Evolutionary conservation across 768 basidiomycete species (phyloP), one percentile per base, ranked within the genome.

Genomic region (Suillus plorans): DNA sequence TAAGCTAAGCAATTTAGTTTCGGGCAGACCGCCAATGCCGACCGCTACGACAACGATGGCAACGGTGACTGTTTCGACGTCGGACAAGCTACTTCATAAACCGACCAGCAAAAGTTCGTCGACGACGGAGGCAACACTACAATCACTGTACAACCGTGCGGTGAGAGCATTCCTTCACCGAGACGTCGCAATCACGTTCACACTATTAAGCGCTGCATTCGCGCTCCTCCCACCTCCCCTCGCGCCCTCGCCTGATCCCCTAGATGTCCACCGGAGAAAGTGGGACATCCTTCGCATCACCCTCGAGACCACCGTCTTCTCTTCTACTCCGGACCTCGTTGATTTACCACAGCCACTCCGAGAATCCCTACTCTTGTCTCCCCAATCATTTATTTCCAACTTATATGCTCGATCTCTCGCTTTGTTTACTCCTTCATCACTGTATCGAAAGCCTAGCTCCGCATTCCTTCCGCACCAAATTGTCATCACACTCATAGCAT

Each of bases 201-300:
- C 86, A 4, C 80, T 94, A 41, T 72, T 94, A 34, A 79, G 83
- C 50, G 85, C 90, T 9, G 92, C 91, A 0, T 92, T 93, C 73
- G 71, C 84, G 10, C 75, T 91, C 39, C 70, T 95, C 66, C 81
- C 72, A 18, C 79, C 80, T 4, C 85, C 79, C 6, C 69, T 73
- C 14, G 61, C 64, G 7, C 73, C 69, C 7, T 63, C 62, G 0
- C 68, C 70, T 49, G 87, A 87, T 64, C 56, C 69, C 4, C 79
- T 86, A 5, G 79, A 82, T 63, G 77, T 83, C 25, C 78, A 81
- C 57, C 86, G 92, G 20, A 81, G 88, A 63, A 94, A 93, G 78
- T 95, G 93, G 93, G 92, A 95, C 70, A 86, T 95, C 63, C 86
- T 95, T 8, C 84, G 93, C 31, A 89, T 95, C 67, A 94, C 92